Percentiles rank a stretch among this genome's conserved stretches.
Evolutionary conservation across 148 eudicot genomes (phyloP).

Genomic region (Pharnaceum exiguum): DNA sequence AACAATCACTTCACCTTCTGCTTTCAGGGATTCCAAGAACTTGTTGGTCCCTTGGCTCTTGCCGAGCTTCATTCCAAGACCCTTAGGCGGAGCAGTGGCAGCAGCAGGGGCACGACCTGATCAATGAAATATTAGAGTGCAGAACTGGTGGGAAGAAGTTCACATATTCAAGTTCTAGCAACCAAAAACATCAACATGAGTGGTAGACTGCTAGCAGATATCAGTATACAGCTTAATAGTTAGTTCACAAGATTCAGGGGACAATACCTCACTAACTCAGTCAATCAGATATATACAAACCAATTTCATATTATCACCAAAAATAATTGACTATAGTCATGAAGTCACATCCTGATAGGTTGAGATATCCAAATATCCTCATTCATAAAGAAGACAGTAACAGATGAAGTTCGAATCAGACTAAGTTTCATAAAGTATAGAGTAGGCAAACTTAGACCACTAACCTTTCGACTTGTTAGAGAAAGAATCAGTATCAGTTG

Average conservation of each 20-base stretch:
- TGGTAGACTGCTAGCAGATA: too few relatives aligned
- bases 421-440: neutral
- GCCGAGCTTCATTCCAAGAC: constrained; percentile 94
- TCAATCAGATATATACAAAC: too few relatives aligned
- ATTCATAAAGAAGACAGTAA: neutral
- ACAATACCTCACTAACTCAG: too few relatives aligned
- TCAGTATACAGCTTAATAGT: too few relatives aligned
- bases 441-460: constrained; percentile 13
- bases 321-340: neutral
- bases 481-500: constrained; percentile 62
- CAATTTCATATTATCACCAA: neutral
- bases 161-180: too few relatives aligned
- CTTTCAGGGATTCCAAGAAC: constrained; percentile 94
- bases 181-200: too few relatives aligned
- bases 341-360: neutral
- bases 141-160: constrained; percentile 1
- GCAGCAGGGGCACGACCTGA: constrained; percentile 72
- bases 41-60: constrained; percentile 74
- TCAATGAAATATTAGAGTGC: constrained; percentile 6
- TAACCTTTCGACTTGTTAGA: constrained; percentile 82
- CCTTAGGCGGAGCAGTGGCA: constrained; percentile 88
- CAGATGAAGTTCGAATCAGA: neutral
- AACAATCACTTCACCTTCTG: constrained; percentile 92
- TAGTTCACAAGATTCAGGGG: too few relatives aligned
- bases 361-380: neutral